Percentiles rank a stretch among this genome's conserved stretches.
Conservation (phyloP, 164 flowering plant genomes). For the Warburgia ugandensis region DNA sequence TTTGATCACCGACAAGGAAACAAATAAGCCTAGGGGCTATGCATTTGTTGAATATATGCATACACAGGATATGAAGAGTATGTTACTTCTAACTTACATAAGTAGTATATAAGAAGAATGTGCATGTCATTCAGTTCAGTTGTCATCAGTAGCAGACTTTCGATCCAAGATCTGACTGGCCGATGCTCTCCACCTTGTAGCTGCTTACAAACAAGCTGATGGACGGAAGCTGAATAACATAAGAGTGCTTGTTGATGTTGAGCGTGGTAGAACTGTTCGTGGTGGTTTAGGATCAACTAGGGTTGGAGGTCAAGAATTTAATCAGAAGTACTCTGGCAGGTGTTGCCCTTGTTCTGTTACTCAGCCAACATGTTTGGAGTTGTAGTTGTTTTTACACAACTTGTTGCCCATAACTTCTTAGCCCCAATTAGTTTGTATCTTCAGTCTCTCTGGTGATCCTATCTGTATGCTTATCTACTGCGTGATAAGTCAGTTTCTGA, state of each 20-base stretch:
- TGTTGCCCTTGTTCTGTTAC: constrained; percentile 11
- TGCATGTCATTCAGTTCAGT: not conserved
- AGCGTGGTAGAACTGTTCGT: constrained; percentile 99
- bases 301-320: constrained; percentile 86
- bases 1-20: constrained; percentile 55
- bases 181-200: constrained; percentile 31
- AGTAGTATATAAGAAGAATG: constrained; percentile 81
- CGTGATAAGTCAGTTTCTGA: no score
- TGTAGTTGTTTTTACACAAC: no score
- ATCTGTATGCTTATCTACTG: no score
- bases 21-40: constrained; percentile 90
- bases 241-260: constrained; percentile 98
- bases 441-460: no score
- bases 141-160: no score
- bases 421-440: no score
- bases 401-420: no score
- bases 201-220: constrained; percentile 99
- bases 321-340: constrained; percentile 75
- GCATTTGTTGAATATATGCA: constrained; percentile 92
- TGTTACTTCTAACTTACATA: constrained; percentile 33
- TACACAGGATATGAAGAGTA: constrained; percentile 97
- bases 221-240: constrained; percentile 91
- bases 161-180: no score
- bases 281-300: constrained; percentile 98
- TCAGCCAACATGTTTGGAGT: not conserved